Evolutionary conservation across 169 alveolate species (phyloP).

Genomic region (Perkinsus olseni): DNA sequence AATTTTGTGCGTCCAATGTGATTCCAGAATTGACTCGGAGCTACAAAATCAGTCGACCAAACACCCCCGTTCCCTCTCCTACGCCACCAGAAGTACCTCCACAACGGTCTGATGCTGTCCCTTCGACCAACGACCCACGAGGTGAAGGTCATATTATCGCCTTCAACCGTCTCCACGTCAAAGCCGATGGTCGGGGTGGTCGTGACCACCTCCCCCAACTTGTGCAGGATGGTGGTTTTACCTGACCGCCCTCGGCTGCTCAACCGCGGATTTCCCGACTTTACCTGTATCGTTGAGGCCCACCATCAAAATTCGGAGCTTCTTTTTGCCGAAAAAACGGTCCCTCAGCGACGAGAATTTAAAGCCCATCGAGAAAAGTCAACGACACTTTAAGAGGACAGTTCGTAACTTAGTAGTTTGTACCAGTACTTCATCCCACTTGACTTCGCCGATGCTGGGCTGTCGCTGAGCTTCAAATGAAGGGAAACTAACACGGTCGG

Average conservation of each 20-base stretch:
- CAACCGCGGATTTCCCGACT: not conserved
- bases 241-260: conserved; percentile 39
- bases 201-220: conserved; percentile 88
- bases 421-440: no score
- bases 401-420: no score
- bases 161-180: conserved; percentile 88
- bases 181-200: conserved; percentile 93
- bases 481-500: no score
- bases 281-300: conserved; percentile 89
- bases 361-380: conserved; percentile 79
- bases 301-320: conserved; percentile 85
- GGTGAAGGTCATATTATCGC: conserved; percentile 82
- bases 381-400: no score
- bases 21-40: no score
- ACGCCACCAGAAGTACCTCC: conserved; percentile 34
- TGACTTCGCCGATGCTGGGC: no score
- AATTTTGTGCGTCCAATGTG: no score
- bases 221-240: conserved; percentile 90
- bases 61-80: no score
- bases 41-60: no score
- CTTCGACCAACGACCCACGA: conserved; percentile 97
- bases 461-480: no score
- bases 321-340: conserved; percentile 78
- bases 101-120: conserved; percentile 72
- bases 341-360: conserved; percentile 58